phyloP scores from a whole-genome alignment of 1,284 basidiomycete species.

The Leccinum subrobustum region DNA sequence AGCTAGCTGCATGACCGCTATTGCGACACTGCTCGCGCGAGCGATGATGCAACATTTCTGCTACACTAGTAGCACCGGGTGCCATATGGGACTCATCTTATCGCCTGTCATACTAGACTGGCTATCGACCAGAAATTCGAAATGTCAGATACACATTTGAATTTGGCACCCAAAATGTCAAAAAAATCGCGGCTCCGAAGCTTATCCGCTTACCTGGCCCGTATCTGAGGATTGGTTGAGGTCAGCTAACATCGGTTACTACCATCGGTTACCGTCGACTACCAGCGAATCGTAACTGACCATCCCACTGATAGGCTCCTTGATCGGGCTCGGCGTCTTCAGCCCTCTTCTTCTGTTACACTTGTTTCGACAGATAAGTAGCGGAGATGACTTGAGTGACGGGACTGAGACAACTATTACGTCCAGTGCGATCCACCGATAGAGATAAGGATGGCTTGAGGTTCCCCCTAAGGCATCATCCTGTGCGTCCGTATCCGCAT shows the following conservation, averaged over 20 bases:
- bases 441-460: background rate
- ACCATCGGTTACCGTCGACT: background rate
- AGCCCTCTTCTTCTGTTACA: background rate
- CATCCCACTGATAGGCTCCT: background rate
- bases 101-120: background rate
- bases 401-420: background rate
- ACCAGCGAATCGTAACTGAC: background rate
- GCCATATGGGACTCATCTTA: slow-evolving; percentile 4
- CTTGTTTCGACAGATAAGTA: background rate
- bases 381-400: background rate
- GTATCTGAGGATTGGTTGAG: background rate
- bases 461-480: background rate
- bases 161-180: background rate
- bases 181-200: background rate
- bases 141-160: background rate
- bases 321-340: background rate
- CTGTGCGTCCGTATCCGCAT: background rate
- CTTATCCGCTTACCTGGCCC: background rate
- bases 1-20: background rate
- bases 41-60: no score
- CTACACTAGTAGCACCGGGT: background rate
- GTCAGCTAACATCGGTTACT: background rate
- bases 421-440: background rate
- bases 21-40: background rate
- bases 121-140: background rate